Evolutionary conservation across 352 stramenopile species (phyloP), one percentile per base, ranked within the genome.

Genomic region (Phytophthora citrophthora): DNA sequence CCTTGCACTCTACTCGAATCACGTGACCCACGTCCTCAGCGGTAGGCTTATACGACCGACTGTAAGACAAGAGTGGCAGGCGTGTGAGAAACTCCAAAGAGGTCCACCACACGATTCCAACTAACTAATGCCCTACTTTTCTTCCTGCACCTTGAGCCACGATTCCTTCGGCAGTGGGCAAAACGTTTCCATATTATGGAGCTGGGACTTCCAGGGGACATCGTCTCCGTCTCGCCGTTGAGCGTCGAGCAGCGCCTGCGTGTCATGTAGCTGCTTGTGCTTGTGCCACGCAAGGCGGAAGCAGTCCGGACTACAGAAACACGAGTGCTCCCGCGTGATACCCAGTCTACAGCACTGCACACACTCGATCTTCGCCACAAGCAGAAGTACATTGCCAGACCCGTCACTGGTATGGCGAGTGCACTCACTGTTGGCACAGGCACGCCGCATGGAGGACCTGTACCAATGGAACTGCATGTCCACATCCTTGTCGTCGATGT

Each of bases 1-100:
- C 84, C 49, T 79, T 76, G 71, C 88, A 94, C 58, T 93, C 84
- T 46, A 96, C 88, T 55, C 84, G 81, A 47, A 96, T 80, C 9
- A 96, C 79, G 48, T 94, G 76, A 16, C 88, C 88, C 10, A 95
- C 80, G 43, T 95, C 88, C 4, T 76, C 75, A 27, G 69, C 60
- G 5, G 74, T 83, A 16, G 88, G 85, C 16, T 67, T 85, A 65
- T 95, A 95, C 45, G 79, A 86, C 54, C 85, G 77, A 75, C 71
- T 86, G 60, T 48, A 68, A 67, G 45, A 73, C 63, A 71, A 73
- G 58, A 76, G 47, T 43, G 60, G 63, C 66, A 74, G 36, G 43
- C 36, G 56, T 54, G 68, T 70, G 54, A 79, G 66, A 68, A 59
- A 68, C 60, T 68, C 51, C 64, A 70, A 64, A 36, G 20, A 18